A percentile compares a stretch with the other conserved stretches of the same genome.
Evolutionary conservation across 768 basidiomycete genomes (phyloP).

Genomic region (Boletus subparvulus): DNA sequence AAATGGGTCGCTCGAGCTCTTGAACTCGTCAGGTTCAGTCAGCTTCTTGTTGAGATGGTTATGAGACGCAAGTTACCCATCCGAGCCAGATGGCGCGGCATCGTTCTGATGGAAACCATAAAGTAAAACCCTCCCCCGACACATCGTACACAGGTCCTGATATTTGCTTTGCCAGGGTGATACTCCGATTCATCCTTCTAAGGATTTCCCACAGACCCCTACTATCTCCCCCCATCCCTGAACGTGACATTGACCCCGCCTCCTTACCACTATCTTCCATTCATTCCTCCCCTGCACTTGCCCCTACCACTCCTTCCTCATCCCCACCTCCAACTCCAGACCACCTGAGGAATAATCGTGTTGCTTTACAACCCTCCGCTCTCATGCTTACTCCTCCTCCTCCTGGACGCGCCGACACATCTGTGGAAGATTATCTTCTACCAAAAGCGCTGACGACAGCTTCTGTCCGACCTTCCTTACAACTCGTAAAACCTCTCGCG

Average conservation of each 20-base stretch:
- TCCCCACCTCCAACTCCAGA: constrained; percentile 69
- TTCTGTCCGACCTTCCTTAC: constrained; percentile 68
- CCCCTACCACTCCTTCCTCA: constrained; percentile 53
- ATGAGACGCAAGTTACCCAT: constrained; percentile 67
- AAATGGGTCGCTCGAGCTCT: constrained; percentile 76
- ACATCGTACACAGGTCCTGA: constrained; percentile 2
- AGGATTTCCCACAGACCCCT: constrained; percentile 75
- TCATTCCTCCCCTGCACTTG: constrained; percentile 59
- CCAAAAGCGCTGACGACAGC: constrained; percentile 75
- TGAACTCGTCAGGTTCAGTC: constrained; percentile 74
- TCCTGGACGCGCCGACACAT: constrained; percentile 49
- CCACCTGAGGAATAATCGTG: constrained; percentile 77
- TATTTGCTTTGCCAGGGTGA: constrained; percentile 48
- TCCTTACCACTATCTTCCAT: constrained; percentile 54
- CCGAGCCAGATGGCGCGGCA: constrained; percentile 68
- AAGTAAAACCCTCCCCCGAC: constrained; percentile 57
- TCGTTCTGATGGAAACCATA: constrained; percentile 74
- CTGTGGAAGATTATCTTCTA: constrained; percentile 79
- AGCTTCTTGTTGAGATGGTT: constrained; percentile 89
- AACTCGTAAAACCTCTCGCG: constrained; percentile 59
- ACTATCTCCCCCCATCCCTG: constrained; percentile 76
- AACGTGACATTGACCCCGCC: constrained; percentile 83
- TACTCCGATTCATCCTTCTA: constrained; percentile 72
- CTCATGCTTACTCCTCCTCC: constrained; percentile 53
- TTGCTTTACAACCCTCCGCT: constrained; percentile 62